Evolutionary conservation across 2,329 filamentous ascomycete genomes (phyloP).

Genomic region (Alternaria sp.): DNA sequence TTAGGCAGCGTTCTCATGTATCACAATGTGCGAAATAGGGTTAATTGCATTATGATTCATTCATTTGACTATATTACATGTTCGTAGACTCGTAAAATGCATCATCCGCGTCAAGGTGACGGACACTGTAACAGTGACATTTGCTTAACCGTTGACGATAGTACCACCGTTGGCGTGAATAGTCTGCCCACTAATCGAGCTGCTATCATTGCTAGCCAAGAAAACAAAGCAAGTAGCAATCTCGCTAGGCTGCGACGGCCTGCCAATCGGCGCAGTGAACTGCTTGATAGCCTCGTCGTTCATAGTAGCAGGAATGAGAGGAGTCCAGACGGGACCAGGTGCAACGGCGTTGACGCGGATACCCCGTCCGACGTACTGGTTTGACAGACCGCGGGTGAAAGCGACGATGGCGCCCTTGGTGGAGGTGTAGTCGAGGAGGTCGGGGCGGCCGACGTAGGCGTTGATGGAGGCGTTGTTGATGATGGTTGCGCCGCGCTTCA

Average conservation of each 20-base stretch:
- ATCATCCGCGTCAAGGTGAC: not conserved
- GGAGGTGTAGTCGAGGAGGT: conserved; percentile 81
- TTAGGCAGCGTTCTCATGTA: not conserved
- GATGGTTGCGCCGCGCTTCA: conserved; percentile 75
- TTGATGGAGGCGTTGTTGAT: conserved; percentile 89
- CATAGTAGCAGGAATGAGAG: conserved; percentile 52
- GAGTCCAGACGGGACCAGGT: conserved; percentile 66
- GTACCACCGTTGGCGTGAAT: conserved; percentile 63
- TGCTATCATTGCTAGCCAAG: conserved; percentile 75
- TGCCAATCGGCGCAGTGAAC: conserved; percentile 76
- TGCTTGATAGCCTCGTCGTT: conserved; percentile 68
- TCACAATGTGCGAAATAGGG: not conserved
- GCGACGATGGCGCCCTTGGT: conserved; percentile 80
- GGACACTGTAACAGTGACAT: no score
- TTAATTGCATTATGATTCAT: not conserved
- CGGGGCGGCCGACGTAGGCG: conserved; percentile 79
- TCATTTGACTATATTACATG: not conserved
- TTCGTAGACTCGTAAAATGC: conserved; percentile 7
- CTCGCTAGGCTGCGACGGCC: conserved; percentile 80
- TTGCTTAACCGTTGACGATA: conserved; percentile 39
- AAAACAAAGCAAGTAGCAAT: conserved; percentile 84
- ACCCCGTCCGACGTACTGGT: conserved; percentile 73
- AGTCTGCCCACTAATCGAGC: conserved; percentile 75
- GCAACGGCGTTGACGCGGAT: conserved; percentile 80
- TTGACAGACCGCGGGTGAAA: conserved; percentile 78